Base-by-base conservation (phyloP, 495 filamentous ascomycete genomes). In the Talaromyces stipitatus region DNA sequence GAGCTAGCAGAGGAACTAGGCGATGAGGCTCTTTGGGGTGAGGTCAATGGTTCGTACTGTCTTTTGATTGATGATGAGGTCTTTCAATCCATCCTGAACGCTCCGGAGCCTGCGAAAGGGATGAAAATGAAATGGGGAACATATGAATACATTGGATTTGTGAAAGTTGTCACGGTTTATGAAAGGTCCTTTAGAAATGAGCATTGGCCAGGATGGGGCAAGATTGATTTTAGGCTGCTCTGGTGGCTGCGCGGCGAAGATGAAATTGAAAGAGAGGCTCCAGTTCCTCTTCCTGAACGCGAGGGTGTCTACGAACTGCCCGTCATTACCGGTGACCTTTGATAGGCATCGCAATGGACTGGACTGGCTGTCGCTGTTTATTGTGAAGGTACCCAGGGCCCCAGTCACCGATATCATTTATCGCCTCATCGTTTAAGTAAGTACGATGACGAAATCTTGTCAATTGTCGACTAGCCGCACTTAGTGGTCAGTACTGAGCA, bases 1-100 rank as follows among this genome's bases (percentile, higher is more conserved):
- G n/a, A n/a, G n/a, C n/a, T n/a, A n/a, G n/a, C n/a, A n/a, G n/a
- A n/a, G n/a, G n/a, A n/a, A n/a, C 32, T 36, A n/a, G 11, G 68
- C 67, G 4, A 61, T 64, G 63, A 46, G 10, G 18, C 41, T 46
- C 41, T 46, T 10, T n/a, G 10, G 22, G 41, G 41, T 18, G 41
- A 16, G 20, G 41, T 32, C 29, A 32, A 32, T 32, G 6, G 6
- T 32, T 12, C 5, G 12, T 46, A 22, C 16, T 46, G 41, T 23
- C 41, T 46, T 24, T 22, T 46, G 7, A 46, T 46, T 24, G 41
- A 46, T 46, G 41, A 46, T 20, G 41, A 46, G 41, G 41, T 24
- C 2, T 46, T 46, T 46, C 8, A 46, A 12, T 46, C 41, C 7
- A 22, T 46, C 41, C 41, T 46, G 3, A 46, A 46, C 18, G 41